Base-by-base conservation (phyloP, 2,329 filamentous ascomycete species). In the Aspergillus jensenii region DNA sequence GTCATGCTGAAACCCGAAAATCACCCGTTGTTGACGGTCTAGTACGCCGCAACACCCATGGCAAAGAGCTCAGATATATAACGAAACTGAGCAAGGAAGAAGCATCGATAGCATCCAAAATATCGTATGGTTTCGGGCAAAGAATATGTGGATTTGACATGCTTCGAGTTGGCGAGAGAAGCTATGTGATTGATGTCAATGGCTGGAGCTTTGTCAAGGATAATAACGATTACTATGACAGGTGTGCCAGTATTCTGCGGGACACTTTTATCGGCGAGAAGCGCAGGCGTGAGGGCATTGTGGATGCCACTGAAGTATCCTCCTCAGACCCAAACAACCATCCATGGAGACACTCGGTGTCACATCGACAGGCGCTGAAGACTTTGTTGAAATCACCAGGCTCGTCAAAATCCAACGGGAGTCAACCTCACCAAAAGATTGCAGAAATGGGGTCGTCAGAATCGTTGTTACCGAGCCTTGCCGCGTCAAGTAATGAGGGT, bases 151-250 rank as follows among this genome's bases (percentile, higher is more conserved):
- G 95, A 0, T 99, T 99, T 68, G 95, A 99, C 72, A 82, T 99
- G 59, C 81, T 99, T 56, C 88, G 96, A 27, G 91, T 93, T 12
- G 88, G 87, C 50, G 91, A 92, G 15, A 91, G 91, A 73, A 98
- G 93, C 72, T 99, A 91, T 76, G 95, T 99, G 49, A 99, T 99
- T 65, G 95, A 99, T 68, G 95, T 99, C 67, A 99, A 99, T 73
- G 95, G 95, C 12, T 99, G 96, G 96, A 98, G 93, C 71, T 99
- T 99, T 69, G 95, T 99, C 74, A 99, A 99, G 74, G 96, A 99
- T 74, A 99, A 99, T 68, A 93, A 97, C 62, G 93, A 96, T 60
- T 99, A 99, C 75, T 99, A 99, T 73, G 90, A 98, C 69, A 91
- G 91, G 69, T 95, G 89, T 66, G 87, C 95, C 21, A 87, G 82